phyloP scores from a whole-genome alignment of 2,329 filamentous ascomycete species.

The Exophiala sp. region DNA sequence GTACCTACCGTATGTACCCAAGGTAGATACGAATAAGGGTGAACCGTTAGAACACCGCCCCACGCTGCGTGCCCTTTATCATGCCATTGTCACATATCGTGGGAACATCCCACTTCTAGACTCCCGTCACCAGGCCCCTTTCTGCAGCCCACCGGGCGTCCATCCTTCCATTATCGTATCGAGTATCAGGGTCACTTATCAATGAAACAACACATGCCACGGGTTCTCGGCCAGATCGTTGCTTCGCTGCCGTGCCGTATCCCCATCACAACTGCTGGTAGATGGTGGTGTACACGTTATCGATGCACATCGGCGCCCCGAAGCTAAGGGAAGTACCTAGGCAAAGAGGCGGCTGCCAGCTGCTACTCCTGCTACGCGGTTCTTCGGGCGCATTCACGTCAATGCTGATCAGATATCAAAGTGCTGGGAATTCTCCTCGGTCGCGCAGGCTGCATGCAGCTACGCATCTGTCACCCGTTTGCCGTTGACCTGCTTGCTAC shows the following conservation, averaged over 20 bases:
- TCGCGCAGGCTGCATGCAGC: slow-evolving; percentile 23
- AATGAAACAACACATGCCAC: not conserved
- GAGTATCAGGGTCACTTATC: not conserved
- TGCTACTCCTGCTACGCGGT: no score
- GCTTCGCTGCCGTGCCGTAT: no score
- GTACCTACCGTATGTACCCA: no score
- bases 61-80: no score
- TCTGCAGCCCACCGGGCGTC: not conserved
- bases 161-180: not conserved
- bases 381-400: slow-evolving; percentile 20
- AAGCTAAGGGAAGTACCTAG: no score
- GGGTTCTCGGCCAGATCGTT: no score
- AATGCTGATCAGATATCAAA: slow-evolving; percentile 3
- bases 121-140: not conserved
- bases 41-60: not conserved
- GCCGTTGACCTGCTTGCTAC: slow-evolving; percentile 1
- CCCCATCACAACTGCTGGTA: no score
- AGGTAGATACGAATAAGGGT: no score
- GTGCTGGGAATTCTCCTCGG: slow-evolving; percentile 3
- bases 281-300: no score
- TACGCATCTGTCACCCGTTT: slow-evolving; percentile 5
- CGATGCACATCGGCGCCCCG: no score
- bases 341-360: no score
- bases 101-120: slow-evolving; percentile 1
- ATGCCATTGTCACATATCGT: not conserved